Evolutionary conservation across 441 rosid species (phyloP).

Genomic region (Euphorbia corollata): DNA sequence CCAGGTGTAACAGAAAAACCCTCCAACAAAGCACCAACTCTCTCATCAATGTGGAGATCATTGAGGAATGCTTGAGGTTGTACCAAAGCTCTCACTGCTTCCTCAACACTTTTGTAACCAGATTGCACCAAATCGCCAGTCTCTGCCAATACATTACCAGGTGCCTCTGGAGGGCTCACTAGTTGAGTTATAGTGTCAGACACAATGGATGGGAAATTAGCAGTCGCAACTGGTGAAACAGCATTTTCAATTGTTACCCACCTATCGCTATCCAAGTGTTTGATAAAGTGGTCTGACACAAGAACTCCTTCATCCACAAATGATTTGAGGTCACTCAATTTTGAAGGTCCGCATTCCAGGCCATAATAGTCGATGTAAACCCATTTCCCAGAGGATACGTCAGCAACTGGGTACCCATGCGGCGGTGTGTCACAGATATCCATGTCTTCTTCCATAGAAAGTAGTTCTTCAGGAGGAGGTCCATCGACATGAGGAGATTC

Average conservation of each 20-base stretch:
- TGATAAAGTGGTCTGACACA: constrained; percentile 82
- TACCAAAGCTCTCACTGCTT: constrained; percentile 25
- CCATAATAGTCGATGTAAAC: constrained; percentile 90
- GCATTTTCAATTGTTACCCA: constrained; percentile 98
- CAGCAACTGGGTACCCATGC: constrained; percentile 55
- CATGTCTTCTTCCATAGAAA: constrained; percentile 99
- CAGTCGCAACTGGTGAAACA: constrained; percentile 62
- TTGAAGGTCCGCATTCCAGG: constrained; percentile 79
- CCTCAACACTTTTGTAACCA: constrained; percentile 32
- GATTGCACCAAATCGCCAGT: constrained; percentile 42
- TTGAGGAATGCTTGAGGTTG: constrained; percentile 18
- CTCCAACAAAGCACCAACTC: constrained; percentile 67
- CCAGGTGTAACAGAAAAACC: constrained; percentile 66
- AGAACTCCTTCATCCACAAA: constrained; percentile 79
- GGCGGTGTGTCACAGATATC: constrained; percentile 99
- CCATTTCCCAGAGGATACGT: constrained; percentile 75
- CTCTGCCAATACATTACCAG: constrained; percentile 82
- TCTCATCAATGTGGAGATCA: constrained; percentile 62
- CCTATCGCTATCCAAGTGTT: constrained; percentile 73
- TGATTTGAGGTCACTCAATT: constrained; percentile 63
- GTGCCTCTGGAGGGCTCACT: constrained; percentile 93
- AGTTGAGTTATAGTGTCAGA: constrained; percentile 69
- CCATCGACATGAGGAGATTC: constrained; percentile 44
- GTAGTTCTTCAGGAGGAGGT: constrained; percentile 61
- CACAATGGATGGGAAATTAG: constrained; percentile 53